Evolutionary conservation across 495 filamentous ascomycete genomes (phyloP).

Genomic region (Penicillium canariense): DNA sequence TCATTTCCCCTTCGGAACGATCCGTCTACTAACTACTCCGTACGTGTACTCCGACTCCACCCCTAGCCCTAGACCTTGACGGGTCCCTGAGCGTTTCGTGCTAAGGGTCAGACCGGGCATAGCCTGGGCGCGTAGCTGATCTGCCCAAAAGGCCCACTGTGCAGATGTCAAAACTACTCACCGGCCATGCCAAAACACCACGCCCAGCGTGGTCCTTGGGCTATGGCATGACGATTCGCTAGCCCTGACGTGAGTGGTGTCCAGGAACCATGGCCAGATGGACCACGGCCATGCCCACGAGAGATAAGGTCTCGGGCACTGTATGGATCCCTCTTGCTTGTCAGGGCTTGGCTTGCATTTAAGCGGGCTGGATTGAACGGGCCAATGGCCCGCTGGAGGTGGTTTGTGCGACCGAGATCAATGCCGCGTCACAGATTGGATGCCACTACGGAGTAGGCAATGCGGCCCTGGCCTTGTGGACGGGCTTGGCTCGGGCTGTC

Average conservation of each 20-base stretch:
- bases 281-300: neutral
- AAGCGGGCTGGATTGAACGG: neutral
- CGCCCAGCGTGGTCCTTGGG: neutral
- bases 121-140: conserved; percentile 5
- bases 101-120: no score
- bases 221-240: conserved; percentile 9
- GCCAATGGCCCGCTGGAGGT: neutral
- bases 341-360: neutral
- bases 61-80: no score
- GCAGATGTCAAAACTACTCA: conserved; percentile 19
- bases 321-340: conserved; percentile 7
- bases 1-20: conserved; percentile 5
- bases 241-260: conserved; percentile 11
- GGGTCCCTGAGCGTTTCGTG: no score
- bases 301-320: conserved; percentile 15
- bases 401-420: neutral
- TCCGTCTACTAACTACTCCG: conserved; percentile 2
- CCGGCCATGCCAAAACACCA: conserved; percentile 12
- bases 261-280: conserved; percentile 1
- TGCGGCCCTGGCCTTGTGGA: neutral
- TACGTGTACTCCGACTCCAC: conserved; percentile 11
- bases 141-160: conserved; percentile 6
- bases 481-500: conserved; percentile 14
- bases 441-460: neutral
- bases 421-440: neutral